phyloP scores from a whole-genome alignment of 768 basidiomycete genomes.

The Macrolepiota dolichaula region DNA sequence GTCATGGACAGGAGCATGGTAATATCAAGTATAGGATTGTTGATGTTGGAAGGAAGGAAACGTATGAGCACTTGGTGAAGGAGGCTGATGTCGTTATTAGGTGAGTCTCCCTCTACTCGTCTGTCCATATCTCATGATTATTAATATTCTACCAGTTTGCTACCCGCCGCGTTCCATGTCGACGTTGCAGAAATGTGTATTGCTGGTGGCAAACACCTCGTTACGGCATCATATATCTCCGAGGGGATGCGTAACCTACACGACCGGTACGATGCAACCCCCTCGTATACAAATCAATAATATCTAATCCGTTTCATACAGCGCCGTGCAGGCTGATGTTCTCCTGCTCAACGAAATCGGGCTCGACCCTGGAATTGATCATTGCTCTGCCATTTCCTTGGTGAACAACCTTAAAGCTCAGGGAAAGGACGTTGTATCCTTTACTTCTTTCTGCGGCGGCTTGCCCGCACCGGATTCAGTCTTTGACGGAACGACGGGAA shows the following conservation, averaged over 20 bases:
- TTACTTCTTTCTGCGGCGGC: slow-evolving; percentile 91
- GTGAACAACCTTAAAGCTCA: slow-evolving; percentile 47
- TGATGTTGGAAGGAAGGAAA: slow-evolving; percentile 50
- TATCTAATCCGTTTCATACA: neutral
- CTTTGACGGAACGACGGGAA: slow-evolving; percentile 21
- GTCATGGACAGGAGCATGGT: slow-evolving; percentile 26
- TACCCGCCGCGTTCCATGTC: slow-evolving; percentile 76
- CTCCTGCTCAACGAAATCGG: slow-evolving; percentile 88
- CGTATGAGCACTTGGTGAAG: slow-evolving; percentile 49
- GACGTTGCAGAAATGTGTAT: slow-evolving; percentile 74
- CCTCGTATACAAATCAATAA: neutral
- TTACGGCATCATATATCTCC: slow-evolving; percentile 91
- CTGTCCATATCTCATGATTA: neutral
- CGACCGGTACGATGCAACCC: neutral
- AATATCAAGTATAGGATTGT: slow-evolving; percentile 57
- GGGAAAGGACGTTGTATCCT: slow-evolving; percentile 60
- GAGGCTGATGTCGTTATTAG: slow-evolving; percentile 81
- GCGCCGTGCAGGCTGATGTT: slow-evolving; percentile 61
- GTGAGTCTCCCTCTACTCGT: slow-evolving; percentile 32
- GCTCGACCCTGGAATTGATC: slow-evolving; percentile 87
- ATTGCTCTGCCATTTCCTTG: slow-evolving; percentile 79
- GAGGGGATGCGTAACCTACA: slow-evolving; percentile 55
- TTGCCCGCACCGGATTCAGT: slow-evolving; percentile 69
- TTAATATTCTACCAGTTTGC: slow-evolving; percentile 45
- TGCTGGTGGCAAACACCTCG: slow-evolving; percentile 62